Evolutionary conservation across 169 alveolate species (phyloP).

Genomic region (Perkinsus marinus): DNA sequence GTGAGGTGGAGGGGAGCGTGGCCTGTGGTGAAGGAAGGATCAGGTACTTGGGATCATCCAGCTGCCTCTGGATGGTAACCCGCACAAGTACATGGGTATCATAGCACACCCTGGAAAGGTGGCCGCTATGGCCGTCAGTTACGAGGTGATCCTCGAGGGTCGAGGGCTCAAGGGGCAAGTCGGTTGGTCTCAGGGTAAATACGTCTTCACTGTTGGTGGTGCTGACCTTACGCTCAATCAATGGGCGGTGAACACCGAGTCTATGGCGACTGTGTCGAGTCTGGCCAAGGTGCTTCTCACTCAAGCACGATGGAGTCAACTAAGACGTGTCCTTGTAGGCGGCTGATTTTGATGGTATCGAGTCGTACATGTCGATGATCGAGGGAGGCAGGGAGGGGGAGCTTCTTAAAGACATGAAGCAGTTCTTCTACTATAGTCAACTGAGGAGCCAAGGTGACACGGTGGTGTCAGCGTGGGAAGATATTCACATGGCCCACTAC

Average conservation of each 20-base stretch:
- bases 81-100: conserved; percentile 65
- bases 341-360: conserved; percentile 11
- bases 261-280: conserved; percentile 31
- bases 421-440: conserved; percentile 76
- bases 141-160: not conserved
- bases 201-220: conserved; percentile 70
- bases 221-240: conserved; percentile 64
- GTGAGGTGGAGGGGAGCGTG: conserved; percentile 10
- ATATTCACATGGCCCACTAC: no score
- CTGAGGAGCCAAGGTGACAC: conserved; percentile 53
- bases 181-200: conserved; percentile 29
- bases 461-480: no score
- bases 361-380: conserved; percentile 53
- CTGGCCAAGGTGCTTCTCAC: not conserved
- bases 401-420: conserved; percentile 61
- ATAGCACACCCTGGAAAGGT: conserved; percentile 66
- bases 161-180: not conserved
- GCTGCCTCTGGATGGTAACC: conserved; percentile 71
- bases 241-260: conserved; percentile 65
- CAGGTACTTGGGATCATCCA: conserved; percentile 54
- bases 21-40: not conserved
- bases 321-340: not conserved
- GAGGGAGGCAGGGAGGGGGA: conserved; percentile 70
- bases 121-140: conserved; percentile 37
- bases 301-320: no score